Conservation (phyloP, 805 yeast genomes). For the Metschnikowia lunata region DNA sequence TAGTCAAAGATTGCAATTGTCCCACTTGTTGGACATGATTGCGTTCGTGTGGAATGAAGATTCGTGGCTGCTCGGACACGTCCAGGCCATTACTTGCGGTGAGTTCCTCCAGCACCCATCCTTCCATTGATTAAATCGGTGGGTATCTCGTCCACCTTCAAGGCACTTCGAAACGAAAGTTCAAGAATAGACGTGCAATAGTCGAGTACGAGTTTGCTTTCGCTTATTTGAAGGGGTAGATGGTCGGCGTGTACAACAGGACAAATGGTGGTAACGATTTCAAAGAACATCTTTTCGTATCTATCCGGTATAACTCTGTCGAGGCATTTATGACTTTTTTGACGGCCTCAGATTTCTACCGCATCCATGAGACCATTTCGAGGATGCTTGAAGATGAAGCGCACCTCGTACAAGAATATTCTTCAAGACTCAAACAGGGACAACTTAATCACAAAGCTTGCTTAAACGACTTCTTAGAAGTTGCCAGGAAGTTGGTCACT, state of each 20-base stretch:
- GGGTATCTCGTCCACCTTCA: too few relatives aligned
- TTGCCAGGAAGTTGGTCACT: slow-evolving; percentile 52
- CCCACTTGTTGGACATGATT: too few relatives aligned
- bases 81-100: too few relatives aligned
- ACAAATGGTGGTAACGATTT: slow-evolving; percentile 44
- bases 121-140: too few relatives aligned
- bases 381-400: slow-evolving; percentile 72
- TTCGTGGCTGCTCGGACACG: too few relatives aligned
- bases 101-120: too few relatives aligned
- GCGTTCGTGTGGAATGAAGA: too few relatives aligned
- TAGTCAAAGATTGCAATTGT: too few relatives aligned
- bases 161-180: too few relatives aligned
- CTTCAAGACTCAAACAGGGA: slow-evolving; percentile 51
- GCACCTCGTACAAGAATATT: slow-evolving; percentile 70
- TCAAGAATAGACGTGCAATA: too few relatives aligned
- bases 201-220: slow-evolving; percentile 59
- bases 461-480: slow-evolving; percentile 19
- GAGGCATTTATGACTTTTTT: slow-evolving; percentile 73
- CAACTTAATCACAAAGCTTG: slow-evolving; percentile 2
- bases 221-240: slow-evolving; percentile 44
- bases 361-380: slow-evolving; percentile 64
- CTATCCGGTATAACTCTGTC: slow-evolving; percentile 45
- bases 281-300: slow-evolving; percentile 60
- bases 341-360: slow-evolving; percentile 78
- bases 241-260: slow-evolving; percentile 64